Evolutionary conservation across 108 stramenopile species (phyloP).

Genomic region (Cylindrotheca fusiformis): DNA sequence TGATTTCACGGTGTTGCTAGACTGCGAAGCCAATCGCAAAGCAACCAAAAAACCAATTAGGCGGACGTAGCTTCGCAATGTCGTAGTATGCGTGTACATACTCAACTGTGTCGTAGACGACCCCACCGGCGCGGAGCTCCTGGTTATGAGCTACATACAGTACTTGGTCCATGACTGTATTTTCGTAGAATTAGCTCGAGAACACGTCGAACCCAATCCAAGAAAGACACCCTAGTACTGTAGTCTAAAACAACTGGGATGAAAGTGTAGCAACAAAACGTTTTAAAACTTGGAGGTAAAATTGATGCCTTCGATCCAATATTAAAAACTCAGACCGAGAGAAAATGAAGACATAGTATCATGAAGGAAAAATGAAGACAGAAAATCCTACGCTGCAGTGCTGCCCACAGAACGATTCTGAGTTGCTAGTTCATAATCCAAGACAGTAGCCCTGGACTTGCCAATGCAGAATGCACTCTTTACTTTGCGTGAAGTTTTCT

Average conservation of each 20-base stretch:
- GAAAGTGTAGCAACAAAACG: not conserved
- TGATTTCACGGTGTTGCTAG: not conserved
- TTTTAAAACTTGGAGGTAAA: not conserved
- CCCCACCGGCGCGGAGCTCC: no score
- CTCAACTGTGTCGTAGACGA: no score
- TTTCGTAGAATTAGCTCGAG: no score
- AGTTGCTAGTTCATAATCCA: no score
- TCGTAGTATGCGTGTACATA: no score
- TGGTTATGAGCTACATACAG: no score
- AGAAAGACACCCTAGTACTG: not conserved
- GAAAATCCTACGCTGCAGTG: not conserved
- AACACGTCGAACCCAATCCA: no score
- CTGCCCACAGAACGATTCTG: not conserved
- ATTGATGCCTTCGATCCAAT: not conserved
- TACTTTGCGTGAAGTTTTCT: slow-evolving; percentile 16
- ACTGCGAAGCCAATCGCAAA: not conserved
- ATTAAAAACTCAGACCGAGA: no score
- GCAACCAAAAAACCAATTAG: no score
- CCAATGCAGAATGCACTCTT: slow-evolving; percentile 14
- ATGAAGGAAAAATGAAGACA: not conserved
- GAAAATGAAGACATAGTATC: not conserved
- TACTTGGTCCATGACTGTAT: no score
- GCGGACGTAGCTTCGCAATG: no score
- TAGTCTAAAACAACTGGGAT: not conserved
- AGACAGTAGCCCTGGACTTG: not conserved